Conservation (phyloP, 768 basidiomycete species). For the Wakefieldia striispora region DNA sequence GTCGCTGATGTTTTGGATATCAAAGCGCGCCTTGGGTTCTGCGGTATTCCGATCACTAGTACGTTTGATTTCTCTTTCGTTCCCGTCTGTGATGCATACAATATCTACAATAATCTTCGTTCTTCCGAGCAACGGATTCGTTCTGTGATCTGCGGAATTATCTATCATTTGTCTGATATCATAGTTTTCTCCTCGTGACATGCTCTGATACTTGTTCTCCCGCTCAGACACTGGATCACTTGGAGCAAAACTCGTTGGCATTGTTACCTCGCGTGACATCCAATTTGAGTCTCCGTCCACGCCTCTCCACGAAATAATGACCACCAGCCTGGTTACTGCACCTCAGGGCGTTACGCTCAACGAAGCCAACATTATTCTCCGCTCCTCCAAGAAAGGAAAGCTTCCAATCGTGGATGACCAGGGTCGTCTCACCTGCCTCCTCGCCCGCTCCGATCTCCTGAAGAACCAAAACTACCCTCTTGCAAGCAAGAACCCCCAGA, state of each 20-base stretch:
- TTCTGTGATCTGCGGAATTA: conserved; percentile 74
- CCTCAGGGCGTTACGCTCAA: conserved; percentile 83
- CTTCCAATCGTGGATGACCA: conserved; percentile 76
- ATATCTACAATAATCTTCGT: conserved; percentile 71
- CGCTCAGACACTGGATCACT: conserved; percentile 78
- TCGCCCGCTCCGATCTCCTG: conserved; percentile 94
- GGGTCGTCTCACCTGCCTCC: conserved; percentile 73
- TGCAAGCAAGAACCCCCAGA: conserved; percentile 85
- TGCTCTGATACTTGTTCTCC: conserved; percentile 18
- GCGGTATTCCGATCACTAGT: conserved; percentile 98
- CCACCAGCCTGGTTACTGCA: conserved; percentile 82
- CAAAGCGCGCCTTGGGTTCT: conserved; percentile 89
- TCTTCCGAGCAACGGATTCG: conserved; percentile 75
- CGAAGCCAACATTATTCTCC: conserved; percentile 92
- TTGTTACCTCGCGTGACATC: conserved; percentile 94
- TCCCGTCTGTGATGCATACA: conserved; percentile 45
- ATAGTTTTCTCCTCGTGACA: neutral
- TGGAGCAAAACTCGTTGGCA: conserved; percentile 92
- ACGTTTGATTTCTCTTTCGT: conserved; percentile 34
- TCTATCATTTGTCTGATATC: conserved; percentile 18
- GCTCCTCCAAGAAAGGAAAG: conserved; percentile 97
- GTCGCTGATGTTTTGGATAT: conserved; percentile 92
- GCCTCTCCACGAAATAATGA: conserved; percentile 84
- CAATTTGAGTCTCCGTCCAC: conserved; percentile 79
- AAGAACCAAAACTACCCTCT: conserved; percentile 97